Base-by-base conservation (phyloP, 176 grass and related monocot genomes). In the Triticum dicoccoides region DNA sequence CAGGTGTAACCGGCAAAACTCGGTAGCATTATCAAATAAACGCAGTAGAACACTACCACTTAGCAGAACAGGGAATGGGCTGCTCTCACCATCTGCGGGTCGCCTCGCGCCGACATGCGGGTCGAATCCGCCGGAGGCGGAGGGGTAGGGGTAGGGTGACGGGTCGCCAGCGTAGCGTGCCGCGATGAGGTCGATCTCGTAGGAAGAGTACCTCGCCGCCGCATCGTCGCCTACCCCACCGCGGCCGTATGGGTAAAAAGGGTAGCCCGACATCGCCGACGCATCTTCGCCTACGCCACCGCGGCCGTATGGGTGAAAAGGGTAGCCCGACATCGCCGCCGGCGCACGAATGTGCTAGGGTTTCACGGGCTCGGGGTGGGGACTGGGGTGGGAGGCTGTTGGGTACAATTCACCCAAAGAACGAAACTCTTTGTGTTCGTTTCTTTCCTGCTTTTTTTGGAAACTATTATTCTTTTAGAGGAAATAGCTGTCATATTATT, bases 31-130 rank as follows among this genome's bases (percentile, higher is more conserved):
- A 33, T 69, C 49, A 54, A 71, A 69, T 10, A 70, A 85, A 82
- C 37, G 35, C 9, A 81, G 32, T 33, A 39, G 20, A 68, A 83
- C 45, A 11, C 39, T 27, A 65, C 17, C 59, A 69, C 54, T 58
- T 12, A 86, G 63, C 18, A 54, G 34, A 88, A 54, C 2, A 77
- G 72, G 7, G 45, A 47, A 20, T 47, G 11, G 32, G 58, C 2
- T 9, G 67, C 78, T 80, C 84, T 86, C 90, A 99, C 97, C 93
- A 89, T 91, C 92, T 1, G 89, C 83, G n/a, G 92, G 73, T 30
- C 92, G 88, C 78, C 92, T 91, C 33, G 79, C 63, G 61, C 91
- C 89, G 64, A 82, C 12, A 24, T 58, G 63, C 33, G 72, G 39
- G 81, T 90, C 88, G 73, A 78, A 83, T 67, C 35, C 72, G 67